Conservation (phyloP, 345 rosid species). For the Salix arbutifolia region DNA sequence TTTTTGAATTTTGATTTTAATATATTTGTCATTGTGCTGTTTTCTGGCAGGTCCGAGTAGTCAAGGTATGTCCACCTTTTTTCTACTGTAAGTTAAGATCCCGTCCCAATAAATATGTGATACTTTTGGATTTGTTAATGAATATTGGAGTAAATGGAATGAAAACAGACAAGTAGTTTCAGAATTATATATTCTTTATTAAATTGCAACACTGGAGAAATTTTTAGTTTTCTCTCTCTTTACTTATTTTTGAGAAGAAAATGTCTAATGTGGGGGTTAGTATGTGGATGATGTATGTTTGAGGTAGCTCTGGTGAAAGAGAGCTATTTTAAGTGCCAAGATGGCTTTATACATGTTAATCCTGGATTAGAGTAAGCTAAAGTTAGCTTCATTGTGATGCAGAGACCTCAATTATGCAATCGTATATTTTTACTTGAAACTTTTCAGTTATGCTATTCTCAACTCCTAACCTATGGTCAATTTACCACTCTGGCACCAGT, state of each 20-base stretch:
- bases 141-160: background rate
- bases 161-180: background rate
- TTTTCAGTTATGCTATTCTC: background rate
- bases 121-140: background rate
- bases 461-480: background rate
- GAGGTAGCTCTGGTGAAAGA: background rate
- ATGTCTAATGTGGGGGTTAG: background rate
- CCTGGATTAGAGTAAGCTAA: background rate
- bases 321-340: background rate
- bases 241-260: background rate
- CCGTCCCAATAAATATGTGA: background rate
- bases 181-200: background rate
- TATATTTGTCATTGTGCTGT: background rate
- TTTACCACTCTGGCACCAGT: background rate
- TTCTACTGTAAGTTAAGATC: background rate
- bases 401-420: background rate
- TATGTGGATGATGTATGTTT: background rate
- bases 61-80: conserved; percentile 62
- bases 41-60: conserved; percentile 73
- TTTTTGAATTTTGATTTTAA: background rate
- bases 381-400: background rate
- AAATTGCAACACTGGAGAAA: background rate
- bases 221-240: background rate
- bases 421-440: background rate
- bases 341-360: background rate